Base-by-base conservation (phyloP, 164 flowering plant species). In the Chimonanthus praecox region DNA sequence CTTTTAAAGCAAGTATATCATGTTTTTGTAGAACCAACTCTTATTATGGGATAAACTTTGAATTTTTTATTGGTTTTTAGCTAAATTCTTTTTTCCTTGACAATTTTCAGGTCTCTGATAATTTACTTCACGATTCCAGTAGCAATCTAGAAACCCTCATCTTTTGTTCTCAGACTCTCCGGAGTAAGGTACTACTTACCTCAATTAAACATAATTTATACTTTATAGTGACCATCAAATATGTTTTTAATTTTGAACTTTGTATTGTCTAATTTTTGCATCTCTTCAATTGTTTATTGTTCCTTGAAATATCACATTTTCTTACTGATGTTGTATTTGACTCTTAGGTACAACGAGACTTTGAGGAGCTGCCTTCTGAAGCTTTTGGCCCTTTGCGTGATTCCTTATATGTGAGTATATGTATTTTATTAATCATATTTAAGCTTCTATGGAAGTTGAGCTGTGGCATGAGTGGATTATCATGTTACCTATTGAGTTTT, bases 351-450 rank as follows among this genome's bases (percentile, higher is more conserved):
- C 97, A 94, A 81, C 84, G 97, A 64, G 99, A 96, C 82, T 88
- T 92, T 83, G 99, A 96, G 80, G 99, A 96, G 79, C 79, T 96
- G 13, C 99, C 99, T 77, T 87, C 98, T 68, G 96, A 87, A 83
- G 98, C 99, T 47, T 91, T 96, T 82, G 88, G 92, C 43, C 92
- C 92, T 18, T 80, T 96, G 73, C 90, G 95, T n/a, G 97, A 87
- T 82, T 96, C 99, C 16, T 74, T 96, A 74, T 92, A 85, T 82
- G 99, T 96, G 80, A 88, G 90, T 69, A 45, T 48, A 69, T 49
- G 45, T 58, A 49, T 33, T 67, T 44, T n/a, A 10, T 49, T 20
- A 20, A 21, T 33, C 7, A 45, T 66, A 45, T 44, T 66, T 44
- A 4, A 66, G 45, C 45, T 21, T 62, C n/a, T 45, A 6, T 66